These are phyloP conservation scores for Leccinum longicurvipes DNA, from an alignment of 768 basidiomycete genomes.

Conservation along the genomic window DNA sequence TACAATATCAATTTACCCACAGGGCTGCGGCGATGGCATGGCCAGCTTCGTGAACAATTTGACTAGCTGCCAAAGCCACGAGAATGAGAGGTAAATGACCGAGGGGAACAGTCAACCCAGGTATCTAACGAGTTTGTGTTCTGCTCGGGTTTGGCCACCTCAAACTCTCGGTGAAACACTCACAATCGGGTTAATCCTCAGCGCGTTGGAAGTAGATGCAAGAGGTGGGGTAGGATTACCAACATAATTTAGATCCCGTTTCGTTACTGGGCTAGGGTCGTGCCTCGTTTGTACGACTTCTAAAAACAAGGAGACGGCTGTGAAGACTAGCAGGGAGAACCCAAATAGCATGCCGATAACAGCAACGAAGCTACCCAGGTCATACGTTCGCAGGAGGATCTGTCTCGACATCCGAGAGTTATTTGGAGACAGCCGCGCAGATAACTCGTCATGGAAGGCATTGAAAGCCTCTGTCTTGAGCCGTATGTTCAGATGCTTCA, in stretches of 20 bases:
- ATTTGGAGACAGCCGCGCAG: conserved; percentile 33
- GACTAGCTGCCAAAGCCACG: conserved; percentile 55
- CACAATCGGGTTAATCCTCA: conserved; percentile 31
- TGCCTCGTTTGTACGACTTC: conserved; percentile 9
- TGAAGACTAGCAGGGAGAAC: conserved; percentile 39
- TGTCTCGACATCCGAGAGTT: conserved; percentile 24
- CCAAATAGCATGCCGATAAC: conserved; percentile 47
- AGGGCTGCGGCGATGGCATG: conserved; percentile 75
- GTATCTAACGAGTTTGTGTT: conserved; percentile 50
- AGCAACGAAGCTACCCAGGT: conserved; percentile 44
- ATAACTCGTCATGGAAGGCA: conserved; percentile 42
- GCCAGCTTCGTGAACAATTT: conserved; percentile 77
- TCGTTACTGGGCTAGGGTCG: conserved; percentile 7
- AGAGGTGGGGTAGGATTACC: neutral
- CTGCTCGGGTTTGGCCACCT: neutral
- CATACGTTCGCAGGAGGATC: conserved; percentile 41
- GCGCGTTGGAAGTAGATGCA: neutral
- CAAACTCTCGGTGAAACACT: conserved; percentile 9
- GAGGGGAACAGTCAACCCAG: conserved; percentile 79
- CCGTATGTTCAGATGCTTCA: conserved; percentile 29
- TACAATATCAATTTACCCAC: conserved; percentile 40
- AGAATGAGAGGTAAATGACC: conserved; percentile 65
- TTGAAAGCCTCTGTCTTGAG: conserved; percentile 54
- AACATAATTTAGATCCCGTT: conserved; percentile 12
- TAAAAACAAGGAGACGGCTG: conserved; percentile 20